These are phyloP conservation scores for Setaria italica DNA, from an alignment of 202 grass and related monocot genomes.

Conservation along the genomic window DNA sequence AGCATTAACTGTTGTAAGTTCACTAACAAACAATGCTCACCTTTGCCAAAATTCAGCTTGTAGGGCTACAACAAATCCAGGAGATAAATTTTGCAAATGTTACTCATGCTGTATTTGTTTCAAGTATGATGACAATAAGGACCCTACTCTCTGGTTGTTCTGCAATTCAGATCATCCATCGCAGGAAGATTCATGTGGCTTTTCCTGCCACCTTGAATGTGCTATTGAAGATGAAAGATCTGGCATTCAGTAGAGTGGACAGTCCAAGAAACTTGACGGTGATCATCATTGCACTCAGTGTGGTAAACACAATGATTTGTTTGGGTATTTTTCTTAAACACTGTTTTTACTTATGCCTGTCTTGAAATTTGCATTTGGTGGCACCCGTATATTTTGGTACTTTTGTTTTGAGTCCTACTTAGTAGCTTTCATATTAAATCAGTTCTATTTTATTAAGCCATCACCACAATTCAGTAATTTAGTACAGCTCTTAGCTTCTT, in stretches of 20 bases:
- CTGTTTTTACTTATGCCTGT: slow-evolving; percentile 7
- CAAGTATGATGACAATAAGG: slow-evolving; percentile 87
- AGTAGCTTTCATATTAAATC: not conserved
- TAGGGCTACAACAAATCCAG: slow-evolving; percentile 62
- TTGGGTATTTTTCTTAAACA: slow-evolving; percentile 63
- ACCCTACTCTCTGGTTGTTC: slow-evolving; percentile 85
- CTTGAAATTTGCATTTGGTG: not conserved
- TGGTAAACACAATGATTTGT: slow-evolving; percentile 74
- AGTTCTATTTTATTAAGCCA: not conserved
- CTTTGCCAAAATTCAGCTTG: slow-evolving; percentile 83
- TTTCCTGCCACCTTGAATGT: slow-evolving; percentile 90
- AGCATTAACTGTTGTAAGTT: slow-evolving; percentile 39
- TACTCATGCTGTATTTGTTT: slow-evolving; percentile 95
- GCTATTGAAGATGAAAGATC: slow-evolving; percentile 76
- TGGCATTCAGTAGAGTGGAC: slow-evolving; percentile 61
- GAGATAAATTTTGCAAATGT: slow-evolving; percentile 83
- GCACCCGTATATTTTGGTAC: not conserved
- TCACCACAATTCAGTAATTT: slow-evolving; percentile 14
- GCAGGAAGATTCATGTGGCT: slow-evolving; percentile 68
- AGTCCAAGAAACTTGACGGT: slow-evolving; percentile 75
- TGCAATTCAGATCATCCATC: slow-evolving; percentile 61
- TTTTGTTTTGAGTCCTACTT: not conserved
- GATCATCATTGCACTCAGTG: slow-evolving; percentile 76
- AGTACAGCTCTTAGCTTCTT: not conserved
- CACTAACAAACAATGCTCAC: slow-evolving; percentile 43